Base-by-base conservation (phyloP, 2,329 filamentous ascomycete species). In the Clarireedia monteithiana region DNA sequence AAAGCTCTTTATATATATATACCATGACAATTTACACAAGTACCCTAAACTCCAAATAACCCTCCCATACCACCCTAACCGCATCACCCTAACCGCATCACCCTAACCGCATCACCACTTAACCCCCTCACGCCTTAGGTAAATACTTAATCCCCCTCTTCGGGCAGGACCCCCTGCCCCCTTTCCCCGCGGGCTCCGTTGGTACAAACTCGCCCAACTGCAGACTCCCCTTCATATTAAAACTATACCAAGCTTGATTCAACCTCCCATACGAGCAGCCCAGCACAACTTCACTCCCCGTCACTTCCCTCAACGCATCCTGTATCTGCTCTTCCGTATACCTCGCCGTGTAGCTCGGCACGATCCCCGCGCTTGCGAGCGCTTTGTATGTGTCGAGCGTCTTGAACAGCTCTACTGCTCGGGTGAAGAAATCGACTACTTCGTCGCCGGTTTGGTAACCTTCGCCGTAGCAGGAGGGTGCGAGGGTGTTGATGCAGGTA, bases 401-500 rank as follows among this genome's bases (percentile, higher is more conserved):
- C 68, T 85, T 81, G 75, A 86, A 89, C 1, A 89, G 66, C 14
- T 77, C 74, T 2, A 88, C 83, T 2, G 83, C 76, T 54, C 77
- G 79, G 63, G 83, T 74, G 70, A 88, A 88, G 72, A 81, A 89
- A 67, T 86, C 84, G 15, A 82, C 77, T 0, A 84, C 83, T 65
- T 89, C 86, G 57, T 85, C 76, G 9, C 79, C 80, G 0, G 77
- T 69, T 56, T 75, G 69, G 68, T 88, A 86, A 6, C 17, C 44
- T 62, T 73, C 67, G 6, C 72, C 70, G 71, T 89, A 91, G 74
- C 87, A 91, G 20, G 72, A 69, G 0, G 86, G 80, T 40, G 83
- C 74, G 10, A 90, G 75, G 0, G 87, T 90, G 62, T 77, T 83
- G 61, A 89, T 81, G 70, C 86, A 90, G 17, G 77, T 79, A 52